Conservation (phyloP, 1,139 yeast genomes). For the Yamadazyma membranifaciens region DNA sequence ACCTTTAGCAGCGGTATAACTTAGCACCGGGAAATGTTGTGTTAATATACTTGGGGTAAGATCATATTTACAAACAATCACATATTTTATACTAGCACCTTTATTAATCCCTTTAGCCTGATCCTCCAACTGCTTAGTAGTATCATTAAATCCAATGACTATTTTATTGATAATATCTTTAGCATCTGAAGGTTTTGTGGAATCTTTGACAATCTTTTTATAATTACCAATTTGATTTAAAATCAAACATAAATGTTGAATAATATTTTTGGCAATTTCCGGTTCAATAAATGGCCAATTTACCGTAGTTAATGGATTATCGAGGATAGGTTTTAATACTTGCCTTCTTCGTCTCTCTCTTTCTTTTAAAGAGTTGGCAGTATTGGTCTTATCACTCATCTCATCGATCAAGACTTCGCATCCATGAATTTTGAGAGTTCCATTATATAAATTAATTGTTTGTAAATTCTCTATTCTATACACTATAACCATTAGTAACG, state of each 20-base stretch:
- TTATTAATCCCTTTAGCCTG: conserved; percentile 34
- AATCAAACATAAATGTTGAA: conserved; percentile 38
- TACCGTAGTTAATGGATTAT: conserved; percentile 55
- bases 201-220: conserved; percentile 17
- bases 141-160: conserved; percentile 54
- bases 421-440: not conserved
- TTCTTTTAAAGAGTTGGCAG: conserved; percentile 36
- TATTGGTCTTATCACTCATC: conserved; percentile 2
- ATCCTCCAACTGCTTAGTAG: conserved; percentile 47
- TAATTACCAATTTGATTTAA: conserved; percentile 39
- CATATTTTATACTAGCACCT: conserved; percentile 27
- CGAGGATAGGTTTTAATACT: conserved; percentile 59
- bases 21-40: conserved; percentile 52
- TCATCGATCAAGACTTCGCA: conserved; percentile 1
- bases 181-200: conserved; percentile 25
- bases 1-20: conserved; percentile 42
- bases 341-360: conserved; percentile 46
- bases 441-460: no score
- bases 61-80: conserved; percentile 57
- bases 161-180: conserved; percentile 28
- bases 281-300: conserved; percentile 54
- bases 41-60: conserved; percentile 47
- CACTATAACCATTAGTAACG: conserved; percentile 3
- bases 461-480: conserved; percentile 3
- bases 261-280: conserved; percentile 32